These are phyloP conservation scores for Colletotrichum tofieldiae DNA, from an alignment of 2,329 filamentous ascomycete species.

Conservation along the genomic window DNA sequence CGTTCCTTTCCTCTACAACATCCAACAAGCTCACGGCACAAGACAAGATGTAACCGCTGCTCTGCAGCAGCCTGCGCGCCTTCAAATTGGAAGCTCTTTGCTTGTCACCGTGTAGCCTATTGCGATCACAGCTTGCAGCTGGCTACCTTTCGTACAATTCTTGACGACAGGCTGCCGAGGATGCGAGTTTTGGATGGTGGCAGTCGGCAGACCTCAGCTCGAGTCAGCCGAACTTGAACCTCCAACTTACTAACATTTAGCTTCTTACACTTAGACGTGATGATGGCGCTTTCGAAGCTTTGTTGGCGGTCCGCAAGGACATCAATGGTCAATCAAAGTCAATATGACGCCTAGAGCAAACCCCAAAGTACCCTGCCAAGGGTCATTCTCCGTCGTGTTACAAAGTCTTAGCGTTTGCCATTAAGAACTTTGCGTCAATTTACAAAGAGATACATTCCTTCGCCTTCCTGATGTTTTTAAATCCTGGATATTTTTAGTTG, in stretches of 20 bases:
- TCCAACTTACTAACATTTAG: not conserved
- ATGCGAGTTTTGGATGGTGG: not conserved
- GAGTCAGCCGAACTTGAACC: not conserved
- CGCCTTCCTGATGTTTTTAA: conserved; percentile 4
- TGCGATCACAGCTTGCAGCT: not conserved
- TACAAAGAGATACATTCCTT: conserved; percentile 79
- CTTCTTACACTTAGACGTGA: not conserved
- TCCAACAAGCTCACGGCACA: not conserved
- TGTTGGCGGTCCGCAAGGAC: conserved; percentile 41
- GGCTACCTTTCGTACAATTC: not conserved
- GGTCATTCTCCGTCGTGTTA: conserved; percentile 93
- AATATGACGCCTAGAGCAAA: conserved; percentile 88
- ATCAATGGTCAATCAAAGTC: conserved; percentile 79
- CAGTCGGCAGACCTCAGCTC: not conserved
- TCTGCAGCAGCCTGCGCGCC: not conserved
- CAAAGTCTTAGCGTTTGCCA: conserved; percentile 82
- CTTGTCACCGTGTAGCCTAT: not conserved
- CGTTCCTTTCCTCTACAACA: not conserved
- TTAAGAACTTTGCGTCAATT: conserved; percentile 91
- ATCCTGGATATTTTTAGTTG: not conserved
- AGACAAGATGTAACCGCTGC: not conserved
- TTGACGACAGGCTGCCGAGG: not conserved
- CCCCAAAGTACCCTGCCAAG: conserved; percentile 87
- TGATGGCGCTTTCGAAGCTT: conserved; percentile 93
- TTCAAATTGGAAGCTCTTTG: not conserved